Base-by-base conservation (phyloP, 225 moss, liverwort and hornwort genomes). In the Physcomitrellopsis africana region DNA sequence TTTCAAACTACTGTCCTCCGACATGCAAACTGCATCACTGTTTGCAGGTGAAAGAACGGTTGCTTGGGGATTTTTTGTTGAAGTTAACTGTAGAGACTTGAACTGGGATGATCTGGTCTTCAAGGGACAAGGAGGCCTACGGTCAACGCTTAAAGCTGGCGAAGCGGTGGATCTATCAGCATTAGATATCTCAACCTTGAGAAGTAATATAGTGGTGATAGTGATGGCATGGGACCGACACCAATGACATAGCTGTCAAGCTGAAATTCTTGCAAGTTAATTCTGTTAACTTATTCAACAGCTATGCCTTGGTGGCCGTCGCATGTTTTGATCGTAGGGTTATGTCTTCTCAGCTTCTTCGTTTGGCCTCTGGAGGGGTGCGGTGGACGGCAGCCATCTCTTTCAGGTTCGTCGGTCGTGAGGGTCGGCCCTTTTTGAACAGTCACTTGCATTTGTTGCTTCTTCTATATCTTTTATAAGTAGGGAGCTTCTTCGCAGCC, bases 261-360 rank as follows among this genome's bases (percentile, higher is more conserved):
- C 49, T 59, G 55, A 42, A 69, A 69, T 42, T 73, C 60, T 80
- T 65, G 80, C 37, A 51, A 41, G 1, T 8, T 65, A 17, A 9
- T 65, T 54, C 26, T 60, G 53, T 60, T 62, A 58, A 19, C 53
- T 65, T 42, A 42, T 62, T 77, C 65, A 63, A 82, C 79, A 85
- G 82, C 85, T 82, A 85, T 85, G 81, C 82, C 85, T 85, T 82
- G 81, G 85, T 85, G 85, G 85, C 69, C 72, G 60, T 69, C 76
- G 26, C 72, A 85, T 73, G 85, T 79, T 79, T 82, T 79, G 82
- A 79, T 82, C 68, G 69, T 82, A 15, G 79, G 69, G 52, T 73
- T 82, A 54, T 85, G 79, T 68, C 68, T 71, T 59, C 81, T 85
- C 76, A 79, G 81, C 73, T 77, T 85, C 76, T 69, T 72, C 51